Percentiles rank a stretch among this genome's conserved stretches.
Conservation (phyloP, 306 rosid genomes). For the Casuarina glauca region DNA sequence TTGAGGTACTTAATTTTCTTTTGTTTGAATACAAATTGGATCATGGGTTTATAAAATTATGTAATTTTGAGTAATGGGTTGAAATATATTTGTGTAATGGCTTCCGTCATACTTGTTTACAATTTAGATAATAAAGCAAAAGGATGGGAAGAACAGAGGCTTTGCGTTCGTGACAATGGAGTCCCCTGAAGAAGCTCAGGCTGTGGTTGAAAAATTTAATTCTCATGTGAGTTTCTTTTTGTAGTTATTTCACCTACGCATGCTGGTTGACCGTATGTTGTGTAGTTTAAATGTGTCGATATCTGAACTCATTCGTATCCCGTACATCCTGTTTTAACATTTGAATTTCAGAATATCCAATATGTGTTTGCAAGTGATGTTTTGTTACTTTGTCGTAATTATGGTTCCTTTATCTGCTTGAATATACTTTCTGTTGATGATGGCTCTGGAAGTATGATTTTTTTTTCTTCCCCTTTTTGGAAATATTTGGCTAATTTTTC, state of each 20-base stretch:
- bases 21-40: background rate
- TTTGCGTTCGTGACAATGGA: slow-evolving; percentile 82
- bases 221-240: slow-evolving; percentile 49
- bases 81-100: slow-evolving; percentile 10
- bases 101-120: slow-evolving; percentile 21
- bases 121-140: slow-evolving; percentile 65
- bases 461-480: background rate
- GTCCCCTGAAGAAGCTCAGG: slow-evolving; percentile 70
- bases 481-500: background rate
- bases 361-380: background rate
- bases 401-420: background rate
- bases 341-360: background rate
- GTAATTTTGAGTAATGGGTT: background rate
- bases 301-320: background rate
- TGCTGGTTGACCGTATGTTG: slow-evolving; percentile 1
- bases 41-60: background rate
- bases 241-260: background rate
- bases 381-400: slow-evolving; percentile 14
- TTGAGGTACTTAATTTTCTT: slow-evolving; percentile 52
- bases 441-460: background rate
- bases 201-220: slow-evolving; percentile 60
- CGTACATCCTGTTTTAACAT: too few species aligned
- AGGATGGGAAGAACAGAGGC: slow-evolving; percentile 65
- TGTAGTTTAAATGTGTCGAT: background rate
- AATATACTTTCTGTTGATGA: background rate